Base-by-base conservation (phyloP, 1,139 yeast genomes). In the Yamadazyma pseudoaaseri region DNA sequence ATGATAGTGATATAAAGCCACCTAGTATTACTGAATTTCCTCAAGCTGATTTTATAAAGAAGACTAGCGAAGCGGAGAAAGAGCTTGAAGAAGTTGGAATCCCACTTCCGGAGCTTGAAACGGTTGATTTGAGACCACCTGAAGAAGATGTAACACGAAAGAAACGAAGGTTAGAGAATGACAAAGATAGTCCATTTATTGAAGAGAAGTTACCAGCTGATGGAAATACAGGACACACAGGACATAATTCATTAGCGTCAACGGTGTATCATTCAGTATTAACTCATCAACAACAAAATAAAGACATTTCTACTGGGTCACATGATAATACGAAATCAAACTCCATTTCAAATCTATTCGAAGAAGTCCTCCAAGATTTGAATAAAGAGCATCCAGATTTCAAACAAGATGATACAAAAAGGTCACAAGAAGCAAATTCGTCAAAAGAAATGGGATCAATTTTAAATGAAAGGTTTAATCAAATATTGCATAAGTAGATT, bases 1-100 rank as follows among this genome's bases (percentile, higher is more conserved):
- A 63, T 20, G 72, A 63, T 21, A 63, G 66, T 41, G 70, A 62
- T 23, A 34, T 64, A 14, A 54, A 53, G 10, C 65, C 68, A 6
- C 72, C 71, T 4, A 31, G 33, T 11, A 34, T 37, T 10, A 37
- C 40, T 5, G 18, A 25, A 18, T 11, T 35, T 3, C 17, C 33
- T 7, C 10, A 13, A 20, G n/a, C n/a, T n/a, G n/a, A n/a, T n/a
- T n/a, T n/a, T n/a, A 13, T n/a, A 5, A 30, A 8, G 4, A 12
- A 13, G n/a, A 26, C 16, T 22, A 8, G 7, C 6, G 6, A 12
- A n/a, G 10, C 12, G 13, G 16, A 22, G 23, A 8, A 17, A n/a
- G 20, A 7, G 15, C 20, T 11, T 3, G 24, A 14, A 6, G 30
- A 28, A n/a, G 49, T 44, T 4, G 51, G 46, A 6, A 46, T 48